These are phyloP conservation scores for Elongisporangium prolatum DNA, from an alignment of 352 stramenopile genomes.

Conservation along the genomic window DNA sequence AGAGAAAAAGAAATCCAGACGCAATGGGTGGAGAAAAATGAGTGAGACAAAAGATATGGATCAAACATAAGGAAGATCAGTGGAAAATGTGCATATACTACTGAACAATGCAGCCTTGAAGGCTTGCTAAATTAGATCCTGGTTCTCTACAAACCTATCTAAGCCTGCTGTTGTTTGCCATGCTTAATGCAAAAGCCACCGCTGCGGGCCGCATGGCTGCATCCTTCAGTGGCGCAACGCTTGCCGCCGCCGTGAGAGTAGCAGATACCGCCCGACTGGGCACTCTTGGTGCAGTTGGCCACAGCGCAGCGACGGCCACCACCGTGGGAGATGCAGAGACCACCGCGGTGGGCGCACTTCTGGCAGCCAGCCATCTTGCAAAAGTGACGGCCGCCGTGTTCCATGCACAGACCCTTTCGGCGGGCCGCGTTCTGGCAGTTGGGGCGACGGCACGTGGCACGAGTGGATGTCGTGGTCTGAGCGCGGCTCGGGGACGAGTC, in stretches of 20 bases:
- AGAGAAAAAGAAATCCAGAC: slow-evolving; percentile 3
- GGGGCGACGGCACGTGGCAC: slow-evolving; percentile 51
- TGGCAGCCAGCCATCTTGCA: slow-evolving; percentile 82
- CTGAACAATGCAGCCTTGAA: not conserved
- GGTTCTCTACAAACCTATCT: not conserved
- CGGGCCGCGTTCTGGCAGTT: slow-evolving; percentile 65
- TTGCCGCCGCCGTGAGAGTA: slow-evolving; percentile 84
- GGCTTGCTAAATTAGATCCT: not conserved
- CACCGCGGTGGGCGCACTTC: slow-evolving; percentile 78
- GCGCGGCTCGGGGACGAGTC: not conserved
- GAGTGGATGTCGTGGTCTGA: not conserved
- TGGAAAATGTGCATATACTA: not conserved
- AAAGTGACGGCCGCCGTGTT: slow-evolving; percentile 81
- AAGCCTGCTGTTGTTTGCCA: slow-evolving; percentile 47
- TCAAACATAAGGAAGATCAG: not conserved
- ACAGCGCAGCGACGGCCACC: slow-evolving; percentile 72
- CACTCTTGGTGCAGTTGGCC: slow-evolving; percentile 69
- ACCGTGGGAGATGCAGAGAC: slow-evolving; percentile 79
- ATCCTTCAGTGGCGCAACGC: slow-evolving; percentile 67
- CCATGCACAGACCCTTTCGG: slow-evolving; percentile 83
- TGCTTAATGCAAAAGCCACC: slow-evolving; percentile 84
- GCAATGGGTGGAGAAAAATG: not conserved
- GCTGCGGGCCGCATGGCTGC: slow-evolving; percentile 71
- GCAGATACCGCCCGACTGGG: slow-evolving; percentile 78
- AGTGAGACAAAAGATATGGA: not conserved